Conservation (phyloP, 164 flowering plant genomes). For the Umbellularia californica region DNA sequence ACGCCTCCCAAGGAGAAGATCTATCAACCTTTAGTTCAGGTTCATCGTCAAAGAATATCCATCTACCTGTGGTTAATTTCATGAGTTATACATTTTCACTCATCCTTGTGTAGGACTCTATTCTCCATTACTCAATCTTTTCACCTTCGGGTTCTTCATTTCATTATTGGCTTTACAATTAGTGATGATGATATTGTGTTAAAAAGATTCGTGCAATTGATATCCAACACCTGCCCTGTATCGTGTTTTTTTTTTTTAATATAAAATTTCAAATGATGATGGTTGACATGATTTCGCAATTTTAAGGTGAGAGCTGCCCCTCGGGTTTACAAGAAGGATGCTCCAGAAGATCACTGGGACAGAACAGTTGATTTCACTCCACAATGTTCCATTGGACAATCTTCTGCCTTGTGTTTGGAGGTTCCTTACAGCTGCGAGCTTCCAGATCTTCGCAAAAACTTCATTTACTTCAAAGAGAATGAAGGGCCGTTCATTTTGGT, state of each 20-base stretch:
- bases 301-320: constrained; percentile 65
- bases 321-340: constrained; percentile 49
- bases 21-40: too few relatives aligned
- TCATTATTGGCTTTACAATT: neutral
- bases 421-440: constrained; percentile 35
- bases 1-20: too few relatives aligned
- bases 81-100: too few relatives aligned
- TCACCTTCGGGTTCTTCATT: neutral
- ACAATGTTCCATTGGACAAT: constrained; percentile 57
- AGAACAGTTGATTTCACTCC: constrained; percentile 70
- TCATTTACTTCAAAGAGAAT: constrained; percentile 40
- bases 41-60: too few relatives aligned
- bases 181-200: too few relatives aligned
- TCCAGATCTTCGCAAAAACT: constrained; percentile 45
- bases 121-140: neutral
- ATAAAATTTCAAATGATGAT: neutral
- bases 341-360: constrained; percentile 58
- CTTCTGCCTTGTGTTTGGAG: constrained; percentile 71
- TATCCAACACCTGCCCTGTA: too few relatives aligned
- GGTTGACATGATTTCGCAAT: neutral
- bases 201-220: too few relatives aligned
- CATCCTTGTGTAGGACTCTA: neutral
- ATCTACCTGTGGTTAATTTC: too few relatives aligned
- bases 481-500: constrained; percentile 31
- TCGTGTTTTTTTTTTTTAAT: too few relatives aligned